These are phyloP conservation scores for Pisolithus thermaeus DNA, from an alignment of 1,284 basidiomycete genomes.

Conservation along the genomic window DNA sequence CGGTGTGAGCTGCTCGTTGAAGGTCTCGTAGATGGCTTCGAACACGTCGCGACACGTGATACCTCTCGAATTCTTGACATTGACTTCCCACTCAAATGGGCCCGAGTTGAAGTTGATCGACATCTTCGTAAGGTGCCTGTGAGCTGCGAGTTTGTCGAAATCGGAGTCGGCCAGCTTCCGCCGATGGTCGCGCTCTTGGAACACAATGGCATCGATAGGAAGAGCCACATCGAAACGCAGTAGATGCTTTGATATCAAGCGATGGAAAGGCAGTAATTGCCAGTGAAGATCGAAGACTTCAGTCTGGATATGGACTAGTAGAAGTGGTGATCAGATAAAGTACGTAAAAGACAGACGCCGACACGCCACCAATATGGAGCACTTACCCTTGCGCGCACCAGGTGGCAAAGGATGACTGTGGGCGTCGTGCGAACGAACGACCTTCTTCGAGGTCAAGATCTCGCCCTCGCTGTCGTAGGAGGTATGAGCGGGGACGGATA, in stretches of 20 bases:
- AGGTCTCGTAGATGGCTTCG: conserved; percentile 44
- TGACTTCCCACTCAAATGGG: conserved; percentile 38
- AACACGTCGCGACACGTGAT: conserved; percentile 51
- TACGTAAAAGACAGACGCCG: conserved; percentile 11
- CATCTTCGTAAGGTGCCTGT: conserved; percentile 31
- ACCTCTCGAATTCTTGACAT: conserved; percentile 35
- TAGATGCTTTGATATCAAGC: conserved; percentile 18
- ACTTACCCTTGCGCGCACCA: conserved; percentile 24
- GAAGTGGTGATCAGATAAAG: conserved; percentile 20
- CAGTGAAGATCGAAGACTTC: conserved; percentile 33
- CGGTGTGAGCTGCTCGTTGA: conserved; percentile 36
- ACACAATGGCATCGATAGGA: conserved; percentile 20
- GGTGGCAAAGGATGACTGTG: conserved; percentile 16
- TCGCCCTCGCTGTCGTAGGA: conserved; percentile 29
- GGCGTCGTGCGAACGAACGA: conserved; percentile 18
- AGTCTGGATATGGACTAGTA: conserved; percentile 24
- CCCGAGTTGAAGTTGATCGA: conserved; percentile 27
- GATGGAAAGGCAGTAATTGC: conserved; percentile 35
- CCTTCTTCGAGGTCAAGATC: conserved; percentile 19
- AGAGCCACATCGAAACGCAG: conserved; percentile 27
- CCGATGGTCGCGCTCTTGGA: conserved; percentile 11
- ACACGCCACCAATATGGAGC: background rate
- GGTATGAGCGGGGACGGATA: conserved; percentile 12
- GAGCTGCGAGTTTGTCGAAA: conserved; percentile 30
- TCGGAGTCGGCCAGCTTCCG: conserved; percentile 21